A percentile compares a stretch with the other conserved stretches of the same genome.
phyloP scores from a whole-genome alignment of 2,329 filamentous ascomycete genomes.

The Macroventuria anomochaeta region DNA sequence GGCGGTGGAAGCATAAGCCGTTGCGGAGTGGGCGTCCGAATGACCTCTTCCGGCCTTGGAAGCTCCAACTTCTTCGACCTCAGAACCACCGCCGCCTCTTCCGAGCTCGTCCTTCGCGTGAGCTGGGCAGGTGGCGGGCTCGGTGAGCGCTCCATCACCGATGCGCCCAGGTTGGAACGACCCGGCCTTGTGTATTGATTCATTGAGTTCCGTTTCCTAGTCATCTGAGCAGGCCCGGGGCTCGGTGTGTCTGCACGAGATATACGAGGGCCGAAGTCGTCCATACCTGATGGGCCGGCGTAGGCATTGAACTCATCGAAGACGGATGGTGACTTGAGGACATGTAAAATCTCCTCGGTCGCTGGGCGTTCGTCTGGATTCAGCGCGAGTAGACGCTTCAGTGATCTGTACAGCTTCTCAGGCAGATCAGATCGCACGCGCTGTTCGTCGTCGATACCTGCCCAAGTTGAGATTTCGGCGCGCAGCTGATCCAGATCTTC shows the following conservation, averaged over 20 bases:
- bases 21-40: constrained; percentile 28
- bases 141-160: constrained; percentile 43
- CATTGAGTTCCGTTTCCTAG: constrained; percentile 32
- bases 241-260: constrained; percentile 53
- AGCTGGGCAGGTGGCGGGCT: constrained; percentile 37
- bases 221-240: constrained; percentile 35
- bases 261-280: constrained; percentile 50
- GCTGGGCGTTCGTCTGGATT: constrained; percentile 79
- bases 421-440: constrained; percentile 82
- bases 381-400: constrained; percentile 80
- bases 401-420: constrained; percentile 80
- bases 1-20: constrained; percentile 46
- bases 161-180: constrained; percentile 43
- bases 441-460: constrained; percentile 81
- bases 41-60: constrained; percentile 25
- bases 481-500: constrained; percentile 88
- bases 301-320: constrained; percentile 55
- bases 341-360: constrained; percentile 82
- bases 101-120: constrained; percentile 29
- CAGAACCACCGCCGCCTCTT: constrained; percentile 40
- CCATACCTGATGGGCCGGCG: constrained; percentile 43
- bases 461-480: constrained; percentile 85
- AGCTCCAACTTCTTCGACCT: constrained; percentile 40
- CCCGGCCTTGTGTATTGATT: constrained; percentile 38
- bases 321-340: constrained; percentile 71